Percentiles rank a stretch among this genome's conserved stretches.
phyloP scores from a whole-genome alignment of 2,329 filamentous ascomycete genomes.

The Xylaria multiplex region DNA sequence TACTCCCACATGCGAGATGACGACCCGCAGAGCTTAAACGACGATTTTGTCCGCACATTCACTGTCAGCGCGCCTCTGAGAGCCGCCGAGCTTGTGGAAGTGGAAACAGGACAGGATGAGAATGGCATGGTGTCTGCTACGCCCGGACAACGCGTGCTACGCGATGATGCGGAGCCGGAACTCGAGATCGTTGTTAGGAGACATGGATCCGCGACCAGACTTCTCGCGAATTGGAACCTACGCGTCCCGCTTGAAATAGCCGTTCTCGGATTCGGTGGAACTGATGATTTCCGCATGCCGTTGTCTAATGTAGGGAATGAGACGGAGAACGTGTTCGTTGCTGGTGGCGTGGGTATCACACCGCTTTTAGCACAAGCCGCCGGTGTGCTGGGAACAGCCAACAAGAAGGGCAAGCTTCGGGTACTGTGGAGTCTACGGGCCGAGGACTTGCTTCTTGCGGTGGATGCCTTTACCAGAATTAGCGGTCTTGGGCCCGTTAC shows the following conservation, averaged over 20 bases:
- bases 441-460: constrained; percentile 70
- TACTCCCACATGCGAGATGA: constrained; percentile 87
- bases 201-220: constrained; percentile 74
- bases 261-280: constrained; percentile 78
- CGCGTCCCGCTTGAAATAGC: constrained; percentile 68
- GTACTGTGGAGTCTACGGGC: constrained; percentile 75
- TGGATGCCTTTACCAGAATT: constrained; percentile 65
- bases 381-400: constrained; percentile 54
- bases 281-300: constrained; percentile 56
- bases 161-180: constrained; percentile 52
- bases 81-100: constrained; percentile 33
- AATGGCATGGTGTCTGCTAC: not conserved
- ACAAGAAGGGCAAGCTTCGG: constrained; percentile 53
- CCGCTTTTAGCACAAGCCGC: constrained; percentile 77
- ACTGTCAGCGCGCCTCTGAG: constrained; percentile 71
- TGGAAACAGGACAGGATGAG: not conserved
- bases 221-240: constrained; percentile 69
- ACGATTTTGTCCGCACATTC: constrained; percentile 85
- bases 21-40: constrained; percentile 82
- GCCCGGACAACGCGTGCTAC: constrained; percentile 22
- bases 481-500: constrained; percentile 62
- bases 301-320: constrained; percentile 39
- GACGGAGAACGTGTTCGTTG: constrained; percentile 68
- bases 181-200: constrained; percentile 78
- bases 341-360: constrained; percentile 85